Evolutionary conservation across 164 flowering plant species (phyloP).

Genomic region (Taxillus chinensis): DNA sequence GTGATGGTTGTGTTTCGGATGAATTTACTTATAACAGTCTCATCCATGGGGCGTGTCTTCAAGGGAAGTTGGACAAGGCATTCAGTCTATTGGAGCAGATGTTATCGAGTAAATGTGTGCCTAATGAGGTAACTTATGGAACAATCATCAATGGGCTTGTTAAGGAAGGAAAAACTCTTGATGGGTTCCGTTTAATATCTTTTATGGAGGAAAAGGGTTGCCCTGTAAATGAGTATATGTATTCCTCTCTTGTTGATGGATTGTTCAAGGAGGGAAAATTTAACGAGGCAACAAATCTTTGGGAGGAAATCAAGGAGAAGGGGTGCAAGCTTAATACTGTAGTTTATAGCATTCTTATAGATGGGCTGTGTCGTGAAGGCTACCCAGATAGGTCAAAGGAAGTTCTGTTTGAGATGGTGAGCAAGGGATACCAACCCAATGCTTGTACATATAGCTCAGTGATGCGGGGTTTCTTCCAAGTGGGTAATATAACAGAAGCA

Average conservation of each 20-base stretch:
- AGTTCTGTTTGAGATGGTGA: constrained; percentile 43
- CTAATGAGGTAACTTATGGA: constrained; percentile 68
- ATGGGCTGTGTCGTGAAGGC: constrained; percentile 62
- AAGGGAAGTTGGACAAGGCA: constrained; percentile 54
- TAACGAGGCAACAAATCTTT: constrained; percentile 48
- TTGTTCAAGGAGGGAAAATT: constrained; percentile 65
- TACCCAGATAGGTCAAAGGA: constrained; percentile 42
- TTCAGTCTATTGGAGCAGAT: constrained; percentile 48
- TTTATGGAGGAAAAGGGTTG: constrained; percentile 62
- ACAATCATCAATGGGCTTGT: constrained; percentile 74
- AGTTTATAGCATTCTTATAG: constrained; percentile 60
- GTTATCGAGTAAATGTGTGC: constrained; percentile 53
- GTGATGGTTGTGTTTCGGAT: constrained; percentile 76
- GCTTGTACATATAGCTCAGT: constrained; percentile 67
- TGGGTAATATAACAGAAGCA: constrained; percentile 43
- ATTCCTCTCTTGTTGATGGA: constrained; percentile 67
- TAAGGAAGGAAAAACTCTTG: constrained; percentile 51
- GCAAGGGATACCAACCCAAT: constrained; percentile 51
- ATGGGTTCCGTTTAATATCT: constrained; percentile 33
- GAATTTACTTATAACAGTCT: constrained; percentile 78
- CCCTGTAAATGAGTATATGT: constrained; percentile 43
- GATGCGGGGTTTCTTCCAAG: constrained; percentile 58
- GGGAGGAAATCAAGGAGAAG: constrained; percentile 48
- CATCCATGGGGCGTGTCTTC: constrained; percentile 27
- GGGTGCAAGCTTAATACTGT: constrained; percentile 58